Percentiles rank a stretch among this genome's conserved stretches.
These are phyloP conservation scores for Pholiota conissans DNA, from an alignment of 768 basidiomycete genomes.

Conservation along the genomic window DNA sequence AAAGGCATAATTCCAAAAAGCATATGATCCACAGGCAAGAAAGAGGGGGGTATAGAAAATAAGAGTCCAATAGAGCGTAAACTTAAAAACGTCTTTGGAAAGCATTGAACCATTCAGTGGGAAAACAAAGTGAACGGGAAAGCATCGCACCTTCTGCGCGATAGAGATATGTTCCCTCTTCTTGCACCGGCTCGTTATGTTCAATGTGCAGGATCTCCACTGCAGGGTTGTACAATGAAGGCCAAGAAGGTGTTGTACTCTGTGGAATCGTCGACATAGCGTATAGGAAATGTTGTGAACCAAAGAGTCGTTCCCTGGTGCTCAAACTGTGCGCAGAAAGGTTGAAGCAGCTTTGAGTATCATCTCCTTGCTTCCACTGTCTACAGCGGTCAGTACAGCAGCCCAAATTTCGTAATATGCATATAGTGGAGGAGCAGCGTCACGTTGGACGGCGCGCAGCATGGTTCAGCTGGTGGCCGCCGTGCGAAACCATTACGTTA, in stretches of 20 bases:
- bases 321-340: neutral
- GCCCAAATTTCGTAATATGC: neutral
- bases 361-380: neutral
- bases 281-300: neutral
- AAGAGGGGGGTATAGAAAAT: constrained; percentile 53
- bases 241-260: constrained; percentile 39
- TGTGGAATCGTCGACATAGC: constrained; percentile 9
- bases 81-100: constrained; percentile 46
- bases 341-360: neutral
- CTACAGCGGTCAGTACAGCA: neutral
- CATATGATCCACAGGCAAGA: constrained; percentile 45
- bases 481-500: too few relatives aligned
- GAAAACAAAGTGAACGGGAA: neutral
- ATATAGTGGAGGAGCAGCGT: neutral
- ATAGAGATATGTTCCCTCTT: constrained; percentile 43
- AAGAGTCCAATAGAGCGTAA: constrained; percentile 54
- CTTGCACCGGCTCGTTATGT: constrained; percentile 38
- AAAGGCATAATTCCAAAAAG: constrained; percentile 53
- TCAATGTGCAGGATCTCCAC: constrained; percentile 47
- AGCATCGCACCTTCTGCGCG: constrained; percentile 34
- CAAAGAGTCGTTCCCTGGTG: neutral
- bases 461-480: too few relatives aligned
- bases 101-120: neutral
- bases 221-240: constrained; percentile 50
- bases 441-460: too few relatives aligned